A percentile compares a stretch with the other conserved stretches of the same genome.
Evolutionary conservation across 345 rosid species (phyloP).

Genomic region (Euphorbia lathyris): DNA sequence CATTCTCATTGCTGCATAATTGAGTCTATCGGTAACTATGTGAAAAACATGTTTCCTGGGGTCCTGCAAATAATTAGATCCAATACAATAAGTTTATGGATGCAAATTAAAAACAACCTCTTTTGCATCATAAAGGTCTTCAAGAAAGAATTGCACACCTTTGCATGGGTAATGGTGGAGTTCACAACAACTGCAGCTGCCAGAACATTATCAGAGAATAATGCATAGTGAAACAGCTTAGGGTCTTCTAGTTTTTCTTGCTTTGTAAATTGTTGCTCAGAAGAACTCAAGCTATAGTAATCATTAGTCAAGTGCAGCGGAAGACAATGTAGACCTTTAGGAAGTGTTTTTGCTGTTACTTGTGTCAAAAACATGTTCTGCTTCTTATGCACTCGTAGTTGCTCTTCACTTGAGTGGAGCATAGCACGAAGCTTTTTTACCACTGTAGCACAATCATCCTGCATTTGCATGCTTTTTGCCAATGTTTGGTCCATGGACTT

Average conservation of each 20-base stretch:
- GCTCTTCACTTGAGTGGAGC: constrained; percentile 97
- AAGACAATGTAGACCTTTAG: constrained; percentile 98
- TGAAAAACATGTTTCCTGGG: constrained; percentile 90
- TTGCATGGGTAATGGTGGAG: constrained; percentile 75
- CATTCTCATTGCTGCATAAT: constrained; percentile 98
- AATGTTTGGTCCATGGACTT: constrained; percentile 86
- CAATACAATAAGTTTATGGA: constrained; percentile 21
- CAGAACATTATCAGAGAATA: constrained; percentile 90
- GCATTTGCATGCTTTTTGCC: constrained; percentile 79
- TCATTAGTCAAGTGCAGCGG: constrained; percentile 88
- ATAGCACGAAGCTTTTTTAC: constrained; percentile 94
- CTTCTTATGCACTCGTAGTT: constrained; percentile 88
- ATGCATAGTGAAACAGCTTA: constrained; percentile 72
- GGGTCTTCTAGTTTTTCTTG: constrained; percentile 74
- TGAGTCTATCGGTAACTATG: constrained; percentile 88
- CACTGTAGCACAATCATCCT: constrained; percentile 79
- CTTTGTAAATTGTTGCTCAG: constrained; percentile 63
- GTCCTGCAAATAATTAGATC: constrained; percentile 50
- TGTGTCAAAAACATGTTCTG: constrained; percentile 94
- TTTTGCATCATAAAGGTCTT: constrained; percentile 3
- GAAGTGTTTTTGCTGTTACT: constrained; percentile 89
- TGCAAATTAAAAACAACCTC: constrained; percentile 5
- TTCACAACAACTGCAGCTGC: constrained; percentile 93
- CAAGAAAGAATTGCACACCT: constrained; percentile 44
- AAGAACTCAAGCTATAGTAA: constrained; percentile 60